Evolutionary conservation across 257 asterid species (phyloP), one percentile per base, ranked within the genome.

Genomic region (Ophiorrhiza pumila): DNA sequence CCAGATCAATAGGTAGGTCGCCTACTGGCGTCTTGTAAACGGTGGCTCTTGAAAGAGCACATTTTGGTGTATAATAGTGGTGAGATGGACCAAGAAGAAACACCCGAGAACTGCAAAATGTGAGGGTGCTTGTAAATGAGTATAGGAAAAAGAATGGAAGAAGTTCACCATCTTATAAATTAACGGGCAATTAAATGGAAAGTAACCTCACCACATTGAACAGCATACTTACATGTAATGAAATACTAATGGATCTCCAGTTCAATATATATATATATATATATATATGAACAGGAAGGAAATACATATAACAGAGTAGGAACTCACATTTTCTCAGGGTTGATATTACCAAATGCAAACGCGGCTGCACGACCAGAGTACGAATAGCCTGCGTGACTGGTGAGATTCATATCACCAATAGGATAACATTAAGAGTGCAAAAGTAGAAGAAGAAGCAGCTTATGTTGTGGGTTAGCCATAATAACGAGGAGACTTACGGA

Each of bases 361-460:
- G 99, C 98, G 52, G 99, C 98, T 41, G 99, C 98, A 62, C 92
- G 91, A 42, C 99, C 99, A 53, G 99, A 95, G 80, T 95, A 95
- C 4, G 99, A 92, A 74, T 92, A 95, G 80, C 99, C 99, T 85
- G 99, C 99, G 86, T 95, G 99, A 85, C 99, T 95, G 81, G 71
- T 76, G 62, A 77, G 71, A 61, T 75, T 63, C 78, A 80, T 43
- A 75, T n/a, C 65, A 76, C 74, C 76, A 76, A 61, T 58, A 71
- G 25, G 42, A 73, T 50, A 46, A 69, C 25, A 68, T 77, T 43
- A 76, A 29, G 23, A 41, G 53, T 35, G 57, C 42, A 12, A 59
- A n/a, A n/a, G n/a, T n/a, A 12, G 50, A 8, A 29, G 67, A 9
- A 68, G 77, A 75, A 69, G 42, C 39, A 58, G 37, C 64, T 60